phyloP scores from a whole-genome alignment of 495 filamentous ascomycete species.

The Penicillium cosmopolitanum region DNA sequence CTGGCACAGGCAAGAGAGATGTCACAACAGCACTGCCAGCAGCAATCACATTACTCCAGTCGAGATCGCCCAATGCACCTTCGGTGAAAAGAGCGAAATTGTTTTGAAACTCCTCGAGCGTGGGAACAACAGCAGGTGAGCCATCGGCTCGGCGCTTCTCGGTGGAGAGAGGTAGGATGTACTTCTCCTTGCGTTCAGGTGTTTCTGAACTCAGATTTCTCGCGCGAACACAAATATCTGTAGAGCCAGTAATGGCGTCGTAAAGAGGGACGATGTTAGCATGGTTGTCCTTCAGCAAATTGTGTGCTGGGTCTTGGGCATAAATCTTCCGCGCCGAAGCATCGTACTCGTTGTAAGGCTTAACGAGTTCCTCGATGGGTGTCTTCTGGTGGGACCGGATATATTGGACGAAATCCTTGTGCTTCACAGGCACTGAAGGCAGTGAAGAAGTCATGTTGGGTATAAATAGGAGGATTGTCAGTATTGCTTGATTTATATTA shows the following conservation, averaged over 20 bases:
- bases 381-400: slow-evolving; percentile 52
- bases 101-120: slow-evolving; percentile 67
- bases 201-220: slow-evolving; percentile 63
- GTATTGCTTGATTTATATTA: too few relatives aligned
- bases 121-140: slow-evolving; percentile 65
- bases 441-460: slow-evolving; percentile 28
- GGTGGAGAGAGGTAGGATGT: slow-evolving; percentile 68
- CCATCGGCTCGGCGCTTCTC: slow-evolving; percentile 61
- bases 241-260: slow-evolving; percentile 50
- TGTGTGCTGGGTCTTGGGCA: slow-evolving; percentile 67
- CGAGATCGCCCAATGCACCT: slow-evolving; percentile 59
- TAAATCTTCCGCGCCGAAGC: slow-evolving; percentile 68
- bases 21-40: slow-evolving; percentile 79
- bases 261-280: slow-evolving; percentile 76
- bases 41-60: slow-evolving; percentile 79
- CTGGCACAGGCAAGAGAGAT: slow-evolving; percentile 70
- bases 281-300: slow-evolving; percentile 58
- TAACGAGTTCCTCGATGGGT: slow-evolving; percentile 59
- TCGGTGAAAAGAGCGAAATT: slow-evolving; percentile 84
- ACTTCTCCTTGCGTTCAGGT: slow-evolving; percentile 61
- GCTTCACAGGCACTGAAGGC: slow-evolving; percentile 44
- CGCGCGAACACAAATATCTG: slow-evolving; percentile 62
- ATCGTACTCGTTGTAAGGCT: slow-evolving; percentile 72
- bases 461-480: neutral
- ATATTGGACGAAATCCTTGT: slow-evolving; percentile 47